Evolutionary conservation across 768 basidiomycete genomes (phyloP).

Genomic region (Lentinus tigrinus): DNA sequence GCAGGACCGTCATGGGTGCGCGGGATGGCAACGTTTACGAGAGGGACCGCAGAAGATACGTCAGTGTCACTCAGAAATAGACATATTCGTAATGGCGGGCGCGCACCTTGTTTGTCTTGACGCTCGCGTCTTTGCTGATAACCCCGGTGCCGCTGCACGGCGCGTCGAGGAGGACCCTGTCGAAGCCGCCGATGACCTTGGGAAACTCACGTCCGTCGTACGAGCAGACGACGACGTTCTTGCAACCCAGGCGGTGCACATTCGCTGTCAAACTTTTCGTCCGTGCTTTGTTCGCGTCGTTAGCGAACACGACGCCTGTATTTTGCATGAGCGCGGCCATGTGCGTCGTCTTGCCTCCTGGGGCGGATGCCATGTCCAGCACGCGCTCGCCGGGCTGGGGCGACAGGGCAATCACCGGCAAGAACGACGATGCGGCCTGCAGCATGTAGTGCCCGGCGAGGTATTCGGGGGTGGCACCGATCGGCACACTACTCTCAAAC

Average conservation of each 20-base stretch:
- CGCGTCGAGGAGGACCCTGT: slow-evolving; percentile 94
- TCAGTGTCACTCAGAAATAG: background rate
- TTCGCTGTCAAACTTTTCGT: slow-evolving; percentile 98
- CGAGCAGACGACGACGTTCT: slow-evolving; percentile 95
- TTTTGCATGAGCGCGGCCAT: slow-evolving; percentile 97
- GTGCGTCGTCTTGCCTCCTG: slow-evolving; percentile 97
- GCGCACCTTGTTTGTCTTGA: slow-evolving; percentile 95
- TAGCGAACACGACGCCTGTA: slow-evolving; percentile 96
- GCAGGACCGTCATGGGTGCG: background rate
- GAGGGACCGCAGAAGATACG: background rate
- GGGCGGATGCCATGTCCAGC: slow-evolving; percentile 98
- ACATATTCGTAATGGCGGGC: background rate
- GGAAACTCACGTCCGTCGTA: slow-evolving; percentile 98
- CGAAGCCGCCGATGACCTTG: slow-evolving; percentile 98
- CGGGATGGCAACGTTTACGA: background rate
- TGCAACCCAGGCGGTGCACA: slow-evolving; percentile 94
- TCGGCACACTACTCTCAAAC: slow-evolving; percentile 93
- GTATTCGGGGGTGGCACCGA: slow-evolving; percentile 98
- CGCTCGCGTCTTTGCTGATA: slow-evolving; percentile 95
- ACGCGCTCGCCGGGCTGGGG: slow-evolving; percentile 93
- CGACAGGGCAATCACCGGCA: slow-evolving; percentile 95
- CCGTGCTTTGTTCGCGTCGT: slow-evolving; percentile 91
- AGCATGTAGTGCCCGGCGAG: slow-evolving; percentile 99
- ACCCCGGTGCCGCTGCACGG: slow-evolving; percentile 98
- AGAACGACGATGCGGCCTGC: slow-evolving; percentile 97